phyloP scores from a whole-genome alignment of 345 rosid genomes.

The Syzygium aromaticum region DNA sequence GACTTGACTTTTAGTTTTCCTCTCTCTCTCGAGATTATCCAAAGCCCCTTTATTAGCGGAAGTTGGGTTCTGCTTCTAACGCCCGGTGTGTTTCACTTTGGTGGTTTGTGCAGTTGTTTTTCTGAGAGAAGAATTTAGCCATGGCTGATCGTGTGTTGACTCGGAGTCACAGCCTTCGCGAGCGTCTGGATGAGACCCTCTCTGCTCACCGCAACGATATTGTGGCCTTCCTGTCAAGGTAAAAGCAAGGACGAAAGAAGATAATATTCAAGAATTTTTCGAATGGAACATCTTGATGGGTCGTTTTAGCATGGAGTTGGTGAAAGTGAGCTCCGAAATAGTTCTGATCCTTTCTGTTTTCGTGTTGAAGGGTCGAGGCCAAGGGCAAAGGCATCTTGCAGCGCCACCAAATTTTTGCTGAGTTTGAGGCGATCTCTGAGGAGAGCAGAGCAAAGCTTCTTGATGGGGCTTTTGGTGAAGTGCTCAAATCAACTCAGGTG shows the following conservation, averaged over 20 bases:
- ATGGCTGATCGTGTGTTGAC: conserved; percentile 50
- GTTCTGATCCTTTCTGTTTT: not conserved
- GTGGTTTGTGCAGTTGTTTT: not conserved
- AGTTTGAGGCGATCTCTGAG: conserved; percentile 61
- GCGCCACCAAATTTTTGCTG: conserved; percentile 59
- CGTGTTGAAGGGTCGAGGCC: conserved; percentile 43
- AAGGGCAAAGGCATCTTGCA: conserved; percentile 80
- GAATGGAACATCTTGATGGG: not conserved
- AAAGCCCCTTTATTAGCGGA: not conserved
- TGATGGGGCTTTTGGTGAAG: conserved; percentile 55
- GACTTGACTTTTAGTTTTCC: not conserved
- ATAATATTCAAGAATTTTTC: not conserved
- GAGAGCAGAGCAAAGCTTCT: conserved; percentile 38
- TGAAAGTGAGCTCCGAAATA: not conserved
- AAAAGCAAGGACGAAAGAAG: not conserved
- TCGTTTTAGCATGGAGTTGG: not conserved
- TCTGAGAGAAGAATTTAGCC: conserved; percentile 9
- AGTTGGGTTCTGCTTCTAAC: not conserved
- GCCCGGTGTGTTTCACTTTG: not conserved
- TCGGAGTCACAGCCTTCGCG: conserved; percentile 61
- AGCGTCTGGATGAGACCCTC: conserved; percentile 74
- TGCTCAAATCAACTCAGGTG: conserved; percentile 64
- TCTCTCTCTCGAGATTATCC: conserved; percentile 8
- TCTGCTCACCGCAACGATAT: conserved; percentile 53
- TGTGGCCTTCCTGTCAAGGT: conserved; percentile 70